phyloP scores from a whole-genome alignment of 371 early-diverging fungal genomes.

The Saksenaea vasiformis region DNA sequence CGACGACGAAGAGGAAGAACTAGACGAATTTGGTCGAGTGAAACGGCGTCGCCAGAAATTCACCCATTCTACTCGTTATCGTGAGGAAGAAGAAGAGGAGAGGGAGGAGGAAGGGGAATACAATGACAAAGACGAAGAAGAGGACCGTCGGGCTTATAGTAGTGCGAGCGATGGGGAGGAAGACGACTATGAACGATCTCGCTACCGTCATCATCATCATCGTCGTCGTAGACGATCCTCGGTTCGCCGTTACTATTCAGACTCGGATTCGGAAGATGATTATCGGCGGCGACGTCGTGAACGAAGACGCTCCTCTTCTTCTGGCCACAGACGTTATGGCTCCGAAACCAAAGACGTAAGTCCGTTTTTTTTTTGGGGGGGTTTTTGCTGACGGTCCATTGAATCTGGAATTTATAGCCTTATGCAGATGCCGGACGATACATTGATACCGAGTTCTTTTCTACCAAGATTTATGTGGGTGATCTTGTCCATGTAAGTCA shows the following conservation, averaged over 20 bases:
- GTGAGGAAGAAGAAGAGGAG: constrained; percentile 13
- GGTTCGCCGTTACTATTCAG: constrained; percentile 21
- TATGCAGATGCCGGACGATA: constrained; percentile 59
- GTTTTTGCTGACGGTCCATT: no score
- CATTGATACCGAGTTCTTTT: constrained; percentile 60
- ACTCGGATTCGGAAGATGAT: constrained; percentile 33
- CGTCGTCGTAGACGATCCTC: constrained; percentile 29
- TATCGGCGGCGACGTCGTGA: constrained; percentile 17
- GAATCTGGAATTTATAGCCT: no score
- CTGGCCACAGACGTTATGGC: constrained; percentile 6
- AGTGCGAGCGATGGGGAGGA: constrained; percentile 74
- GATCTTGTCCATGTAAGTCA: constrained; percentile 44
- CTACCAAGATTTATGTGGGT: constrained; percentile 60
- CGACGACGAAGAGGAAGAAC: constrained; percentile 42
- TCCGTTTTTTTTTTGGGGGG: neutral
- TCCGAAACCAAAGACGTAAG: constrained; percentile 24
- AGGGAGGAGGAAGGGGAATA: constrained; percentile 24
- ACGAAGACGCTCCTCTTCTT: constrained; percentile 12
- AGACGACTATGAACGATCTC: constrained; percentile 83
- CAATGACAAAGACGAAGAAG: constrained; percentile 35
- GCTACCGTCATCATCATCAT: constrained; percentile 6
- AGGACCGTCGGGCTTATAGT: constrained; percentile 7
- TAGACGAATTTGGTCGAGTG: constrained; percentile 52
- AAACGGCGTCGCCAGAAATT: constrained; percentile 47
- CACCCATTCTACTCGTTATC: neutral